Evolutionary conservation across 2,329 filamentous ascomycete genomes (phyloP).

Genomic region (Saccharata proteae): DNA sequence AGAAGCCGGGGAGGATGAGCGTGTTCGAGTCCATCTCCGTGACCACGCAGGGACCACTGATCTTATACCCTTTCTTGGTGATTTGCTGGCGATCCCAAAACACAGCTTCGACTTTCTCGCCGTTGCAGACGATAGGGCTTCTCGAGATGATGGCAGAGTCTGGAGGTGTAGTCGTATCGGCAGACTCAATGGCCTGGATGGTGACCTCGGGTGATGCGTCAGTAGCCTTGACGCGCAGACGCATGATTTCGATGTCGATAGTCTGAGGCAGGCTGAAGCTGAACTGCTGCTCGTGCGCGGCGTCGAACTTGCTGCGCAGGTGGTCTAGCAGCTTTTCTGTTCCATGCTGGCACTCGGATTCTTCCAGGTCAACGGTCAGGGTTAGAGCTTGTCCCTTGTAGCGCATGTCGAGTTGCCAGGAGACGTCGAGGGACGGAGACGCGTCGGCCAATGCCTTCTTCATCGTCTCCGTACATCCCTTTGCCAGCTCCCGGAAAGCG

Average conservation of each 20-base stretch:
- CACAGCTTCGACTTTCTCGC: constrained; percentile 27
- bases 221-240: constrained; percentile 32
- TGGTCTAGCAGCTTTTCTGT: constrained; percentile 18
- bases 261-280: constrained; percentile 28
- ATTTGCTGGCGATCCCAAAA: constrained; percentile 34
- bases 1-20: constrained; percentile 35
- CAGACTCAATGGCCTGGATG: constrained; percentile 23
- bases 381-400: constrained; percentile 36
- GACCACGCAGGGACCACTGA: constrained; percentile 35
- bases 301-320: constrained; percentile 29
- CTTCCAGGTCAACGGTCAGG: constrained; percentile 18
- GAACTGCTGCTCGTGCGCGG: constrained; percentile 34
- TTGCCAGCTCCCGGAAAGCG: constrained; percentile 24
- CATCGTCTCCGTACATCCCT: constrained; percentile 28
- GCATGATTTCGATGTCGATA: constrained; percentile 37
- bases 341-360: constrained; percentile 13
- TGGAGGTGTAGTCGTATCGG: constrained; percentile 17
- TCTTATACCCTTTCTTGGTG: constrained; percentile 27
- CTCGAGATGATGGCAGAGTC: constrained; percentile 25
- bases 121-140: constrained; percentile 29
- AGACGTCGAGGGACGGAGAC: constrained; percentile 18
- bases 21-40: constrained; percentile 42
- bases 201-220: constrained; percentile 31
- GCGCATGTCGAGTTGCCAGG: constrained; percentile 34
- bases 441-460: constrained; percentile 22